Evolutionary conservation across 2,329 filamentous ascomycete genomes (phyloP).

Genomic region (Coleophoma cylindrospora): DNA sequence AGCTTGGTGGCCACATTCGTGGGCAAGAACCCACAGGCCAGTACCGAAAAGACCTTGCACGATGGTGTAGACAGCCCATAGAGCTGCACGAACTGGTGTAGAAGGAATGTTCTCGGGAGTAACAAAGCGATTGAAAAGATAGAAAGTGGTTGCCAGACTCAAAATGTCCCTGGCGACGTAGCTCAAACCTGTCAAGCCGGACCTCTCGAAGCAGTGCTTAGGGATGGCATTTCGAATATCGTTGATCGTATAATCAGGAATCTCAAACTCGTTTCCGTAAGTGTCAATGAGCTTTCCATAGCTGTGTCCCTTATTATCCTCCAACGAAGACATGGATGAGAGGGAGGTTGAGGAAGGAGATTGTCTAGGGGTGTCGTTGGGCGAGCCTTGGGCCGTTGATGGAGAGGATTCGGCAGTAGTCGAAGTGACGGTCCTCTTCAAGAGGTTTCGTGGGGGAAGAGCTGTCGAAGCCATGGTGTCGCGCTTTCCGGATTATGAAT

Average conservation of each 20-base stretch:
- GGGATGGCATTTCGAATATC: conserved; percentile 95
- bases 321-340: conserved; percentile 75
- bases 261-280: conserved; percentile 89
- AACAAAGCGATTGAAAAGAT: conserved; percentile 82
- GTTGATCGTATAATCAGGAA: conserved; percentile 96
- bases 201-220: conserved; percentile 93
- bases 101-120: conserved; percentile 79
- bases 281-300: conserved; percentile 77
- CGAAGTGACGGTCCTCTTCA: conserved; percentile 21
- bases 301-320: conserved; percentile 34
- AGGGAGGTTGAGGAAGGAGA: conserved; percentile 85
- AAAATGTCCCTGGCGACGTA: conserved; percentile 83
- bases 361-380: conserved; percentile 51
- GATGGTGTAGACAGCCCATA: conserved; percentile 62
- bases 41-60: conserved; percentile 91
- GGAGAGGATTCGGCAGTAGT: conserved; percentile 32
- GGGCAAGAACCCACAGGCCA: conserved; percentile 91
- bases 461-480: conserved; percentile 27
- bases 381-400: conserved; percentile 52
- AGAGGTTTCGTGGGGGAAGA: conserved; percentile 13
- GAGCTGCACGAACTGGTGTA: conserved; percentile 56
- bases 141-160: conserved; percentile 72
- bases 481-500: neutral
- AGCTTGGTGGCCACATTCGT: conserved; percentile 96
- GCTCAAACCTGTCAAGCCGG: conserved; percentile 64